Evolutionary conservation across 345 rosid genomes (phyloP), one percentile per base, ranked within the genome.

Genomic region (Microcos paniculata): DNA sequence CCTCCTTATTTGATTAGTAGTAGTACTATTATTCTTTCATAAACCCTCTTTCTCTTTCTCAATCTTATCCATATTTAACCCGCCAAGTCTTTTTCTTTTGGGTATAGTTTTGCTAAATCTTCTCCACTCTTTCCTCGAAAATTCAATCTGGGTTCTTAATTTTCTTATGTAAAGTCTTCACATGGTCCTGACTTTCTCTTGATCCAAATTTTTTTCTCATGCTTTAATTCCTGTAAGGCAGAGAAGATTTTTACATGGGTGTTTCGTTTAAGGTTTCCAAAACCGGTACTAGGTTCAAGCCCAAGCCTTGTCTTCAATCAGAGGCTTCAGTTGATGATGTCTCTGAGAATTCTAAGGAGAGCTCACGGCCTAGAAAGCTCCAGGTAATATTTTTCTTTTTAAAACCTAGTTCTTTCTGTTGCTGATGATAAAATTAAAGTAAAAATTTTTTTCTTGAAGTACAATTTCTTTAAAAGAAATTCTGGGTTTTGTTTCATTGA

Each of bases 241-340:
- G 21, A 31, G 10, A 12, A 31, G 43, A 0, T 35, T 71, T 23
- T 31, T 18, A 75, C 67, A 86, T 88, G 97, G 96, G 90, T 76
- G 81, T 93, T 75, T 88, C 92, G 11, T 93, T 93, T 75, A 93
- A 85, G 87, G 85, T 93, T 62, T 88, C 93, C 1, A 93, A 87
- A 77, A 77, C 75, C 19, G 94, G 96, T 49, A 80, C 77, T 70
- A 88, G 90, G 82, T 93, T 85, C 81, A 83, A 75, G 42, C 88
- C 94, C 1, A 91, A 79, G 80, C 80, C 86, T 62, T 55, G 81
- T 71, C 61, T 84, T 79, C 84, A 76, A 62, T 72, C 84, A 4
- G 84, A 72, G 70, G 73, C 74, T 80, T 83, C 81, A 46, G 51
- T 24, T 8, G 83, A 80, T 67, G 90, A 80, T 30, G 85, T 70